Evolutionary conservation across 2,329 filamentous ascomycete species (phyloP).

Genomic region (Pyrenochaeta sp.): DNA sequence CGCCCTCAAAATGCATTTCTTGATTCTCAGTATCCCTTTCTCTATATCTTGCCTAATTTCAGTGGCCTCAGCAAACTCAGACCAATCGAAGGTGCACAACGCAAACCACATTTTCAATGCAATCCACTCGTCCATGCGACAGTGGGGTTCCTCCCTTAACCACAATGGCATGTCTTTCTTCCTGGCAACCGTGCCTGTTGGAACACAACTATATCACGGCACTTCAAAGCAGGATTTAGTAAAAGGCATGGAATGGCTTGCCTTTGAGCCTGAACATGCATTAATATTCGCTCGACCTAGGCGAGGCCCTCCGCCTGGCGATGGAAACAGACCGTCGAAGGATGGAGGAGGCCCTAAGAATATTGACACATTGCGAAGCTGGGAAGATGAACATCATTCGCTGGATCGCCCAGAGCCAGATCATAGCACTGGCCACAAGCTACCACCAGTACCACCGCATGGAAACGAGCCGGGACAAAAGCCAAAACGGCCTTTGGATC

Average conservation of each 20-base stretch:
- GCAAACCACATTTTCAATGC: constrained; percentile 76
- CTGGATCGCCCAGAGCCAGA: background rate
- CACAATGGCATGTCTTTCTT: constrained; percentile 82
- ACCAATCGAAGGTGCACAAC: constrained; percentile 49
- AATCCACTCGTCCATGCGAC: constrained; percentile 74
- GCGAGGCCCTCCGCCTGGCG: constrained; percentile 5
- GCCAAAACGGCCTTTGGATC: background rate
- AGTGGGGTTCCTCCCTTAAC: constrained; percentile 76
- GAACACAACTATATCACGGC: constrained; percentile 75
- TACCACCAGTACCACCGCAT: background rate
- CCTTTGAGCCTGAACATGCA: constrained; percentile 80
- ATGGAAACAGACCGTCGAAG: constrained; percentile 2
- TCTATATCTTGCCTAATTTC: constrained; percentile 6
- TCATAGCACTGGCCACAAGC: background rate
- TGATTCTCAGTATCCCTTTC: background rate
- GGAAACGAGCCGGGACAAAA: background rate
- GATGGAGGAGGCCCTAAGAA: background rate
- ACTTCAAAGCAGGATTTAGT: constrained; percentile 57
- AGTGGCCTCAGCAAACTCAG: background rate
- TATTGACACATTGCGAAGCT: background rate
- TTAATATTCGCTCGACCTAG: constrained; percentile 65
- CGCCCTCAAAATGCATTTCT: constrained; percentile 19
- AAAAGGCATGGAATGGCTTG: constrained; percentile 71
- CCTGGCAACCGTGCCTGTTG: constrained; percentile 69
- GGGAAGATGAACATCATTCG: background rate